Conservation (phyloP, 805 yeast species). For the Suhomyces emberorum region DNA sequence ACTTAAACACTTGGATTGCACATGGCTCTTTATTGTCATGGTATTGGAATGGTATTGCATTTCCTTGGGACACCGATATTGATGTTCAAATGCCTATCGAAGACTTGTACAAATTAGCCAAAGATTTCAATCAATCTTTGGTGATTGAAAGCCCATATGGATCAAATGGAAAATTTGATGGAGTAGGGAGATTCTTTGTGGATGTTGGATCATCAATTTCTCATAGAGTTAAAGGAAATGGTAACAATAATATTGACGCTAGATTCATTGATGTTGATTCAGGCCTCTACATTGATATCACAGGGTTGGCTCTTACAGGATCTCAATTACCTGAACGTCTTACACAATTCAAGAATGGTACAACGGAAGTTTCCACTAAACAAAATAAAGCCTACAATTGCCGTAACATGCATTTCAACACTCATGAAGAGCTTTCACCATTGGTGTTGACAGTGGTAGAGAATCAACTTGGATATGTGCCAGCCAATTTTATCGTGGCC, state of each 20-base stretch:
- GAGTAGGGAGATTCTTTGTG: conserved; percentile 19
- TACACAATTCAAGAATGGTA: conserved; percentile 8
- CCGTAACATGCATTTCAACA: conserved; percentile 31
- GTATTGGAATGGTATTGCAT: conserved; percentile 23
- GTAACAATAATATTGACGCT: conserved; percentile 25
- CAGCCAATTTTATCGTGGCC: conserved; percentile 22
- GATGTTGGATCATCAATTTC: conserved; percentile 23
- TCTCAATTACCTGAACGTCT: conserved; percentile 20
- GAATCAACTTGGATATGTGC: conserved; percentile 27
- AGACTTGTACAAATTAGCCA: conserved; percentile 17
- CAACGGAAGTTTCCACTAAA: conserved; percentile 6
- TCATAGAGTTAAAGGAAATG: conserved; percentile 47
- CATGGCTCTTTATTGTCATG: conserved; percentile 21
- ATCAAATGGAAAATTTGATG: conserved; percentile 15
- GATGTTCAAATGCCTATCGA: conserved; percentile 25
- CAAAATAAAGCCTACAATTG: conserved; percentile 34
- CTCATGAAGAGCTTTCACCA: conserved; percentile 20
- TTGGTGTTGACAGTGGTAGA: conserved; percentile 13
- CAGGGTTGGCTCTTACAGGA: conserved; percentile 29
- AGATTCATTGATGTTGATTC: conserved; percentile 25
- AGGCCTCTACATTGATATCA: conserved; percentile 26
- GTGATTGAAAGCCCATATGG: conserved; percentile 15
- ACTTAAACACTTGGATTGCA: conserved; percentile 23
- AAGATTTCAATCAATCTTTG: conserved; percentile 19
- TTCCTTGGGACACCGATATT: conserved; percentile 25